These are phyloP conservation scores for Tolypocladium sp. DNA, from an alignment of 2,329 filamentous ascomycete genomes.

Conservation along the genomic window DNA sequence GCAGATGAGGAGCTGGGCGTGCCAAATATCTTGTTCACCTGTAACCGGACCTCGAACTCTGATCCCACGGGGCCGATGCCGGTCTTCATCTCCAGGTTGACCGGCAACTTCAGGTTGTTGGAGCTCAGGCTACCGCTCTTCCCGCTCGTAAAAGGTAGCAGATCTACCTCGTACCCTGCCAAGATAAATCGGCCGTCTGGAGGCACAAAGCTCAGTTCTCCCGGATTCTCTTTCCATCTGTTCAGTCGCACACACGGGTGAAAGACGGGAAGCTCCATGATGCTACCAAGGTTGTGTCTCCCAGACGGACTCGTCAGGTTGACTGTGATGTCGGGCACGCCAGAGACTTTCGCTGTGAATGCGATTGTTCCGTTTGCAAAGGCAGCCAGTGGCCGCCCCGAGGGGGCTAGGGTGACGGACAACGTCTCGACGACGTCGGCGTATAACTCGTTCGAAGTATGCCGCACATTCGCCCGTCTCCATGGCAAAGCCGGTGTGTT, in stretches of 20 bases:
- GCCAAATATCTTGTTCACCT: constrained; percentile 57
- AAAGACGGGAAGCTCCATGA: constrained; percentile 85
- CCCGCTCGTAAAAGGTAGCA: constrained; percentile 62
- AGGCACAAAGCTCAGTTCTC: constrained; percentile 90
- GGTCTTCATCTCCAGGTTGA: constrained; percentile 73
- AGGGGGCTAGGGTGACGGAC: constrained; percentile 80
- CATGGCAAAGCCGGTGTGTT: constrained; percentile 63
- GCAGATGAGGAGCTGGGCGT: constrained; percentile 23
- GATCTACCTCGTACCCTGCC: constrained; percentile 87
- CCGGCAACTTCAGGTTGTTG: constrained; percentile 69
- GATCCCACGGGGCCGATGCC: constrained; percentile 64
- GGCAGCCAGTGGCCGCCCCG: constrained; percentile 76
- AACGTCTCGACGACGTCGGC: constrained; percentile 91
- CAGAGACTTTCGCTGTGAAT: constrained; percentile 91
- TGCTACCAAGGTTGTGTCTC: constrained; percentile 62
- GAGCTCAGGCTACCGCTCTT: constrained; percentile 44
- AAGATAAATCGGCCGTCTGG: constrained; percentile 91
- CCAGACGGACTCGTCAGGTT: constrained; percentile 72
- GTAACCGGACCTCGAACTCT: constrained; percentile 82
- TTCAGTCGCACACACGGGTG: constrained; percentile 89
- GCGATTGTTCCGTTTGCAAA: constrained; percentile 88
- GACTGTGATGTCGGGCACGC: constrained; percentile 81
- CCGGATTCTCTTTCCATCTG: constrained; percentile 81
- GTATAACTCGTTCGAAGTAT: constrained; percentile 95
- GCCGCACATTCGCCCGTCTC: constrained; percentile 83